Conservation (phyloP, 768 basidiomycete genomes). For the Naganishia vaughanmartiniae region DNA sequence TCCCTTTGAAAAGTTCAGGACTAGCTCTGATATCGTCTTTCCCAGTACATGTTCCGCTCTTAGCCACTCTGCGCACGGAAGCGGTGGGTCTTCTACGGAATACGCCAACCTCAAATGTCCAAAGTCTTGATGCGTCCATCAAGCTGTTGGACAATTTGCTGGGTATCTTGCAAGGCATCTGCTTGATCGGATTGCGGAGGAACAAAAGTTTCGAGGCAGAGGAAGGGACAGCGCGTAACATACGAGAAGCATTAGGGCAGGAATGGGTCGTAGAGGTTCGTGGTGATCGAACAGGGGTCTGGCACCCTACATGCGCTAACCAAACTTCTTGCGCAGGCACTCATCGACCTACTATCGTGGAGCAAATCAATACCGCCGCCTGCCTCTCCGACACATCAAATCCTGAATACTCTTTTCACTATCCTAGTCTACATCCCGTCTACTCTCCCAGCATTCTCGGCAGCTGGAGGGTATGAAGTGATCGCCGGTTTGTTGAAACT, state of each 20-base stretch:
- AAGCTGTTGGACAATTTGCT: background rate
- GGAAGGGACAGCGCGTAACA: slow-evolving; percentile 32
- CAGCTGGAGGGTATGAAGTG: slow-evolving; percentile 8
- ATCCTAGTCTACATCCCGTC: slow-evolving; percentile 13
- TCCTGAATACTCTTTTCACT: slow-evolving; percentile 18
- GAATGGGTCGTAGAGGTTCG: slow-evolving; percentile 40
- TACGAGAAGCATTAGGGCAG: slow-evolving; percentile 33
- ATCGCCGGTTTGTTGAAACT: slow-evolving; percentile 19
- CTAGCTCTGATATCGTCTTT: background rate
- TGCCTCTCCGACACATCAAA: background rate
- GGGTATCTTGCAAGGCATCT: slow-evolving; percentile 7
- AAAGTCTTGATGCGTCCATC: background rate
- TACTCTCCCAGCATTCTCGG: background rate
- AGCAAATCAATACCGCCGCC: background rate
- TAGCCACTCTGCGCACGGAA: slow-evolving; percentile 1
- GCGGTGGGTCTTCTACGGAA: background rate
- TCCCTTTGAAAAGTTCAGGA: background rate
- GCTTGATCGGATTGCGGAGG: slow-evolving; percentile 30
- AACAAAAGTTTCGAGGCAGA: slow-evolving; percentile 48
- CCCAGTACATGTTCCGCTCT: slow-evolving; percentile 6
- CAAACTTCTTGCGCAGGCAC: background rate
- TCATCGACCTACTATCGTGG: slow-evolving; percentile 11
- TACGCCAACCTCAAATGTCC: background rate
- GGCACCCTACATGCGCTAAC: background rate
- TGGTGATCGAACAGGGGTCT: background rate